Evolutionary conservation across 768 basidiomycete genomes (phyloP).

Genomic region (Boletus vermiculosoides): DNA sequence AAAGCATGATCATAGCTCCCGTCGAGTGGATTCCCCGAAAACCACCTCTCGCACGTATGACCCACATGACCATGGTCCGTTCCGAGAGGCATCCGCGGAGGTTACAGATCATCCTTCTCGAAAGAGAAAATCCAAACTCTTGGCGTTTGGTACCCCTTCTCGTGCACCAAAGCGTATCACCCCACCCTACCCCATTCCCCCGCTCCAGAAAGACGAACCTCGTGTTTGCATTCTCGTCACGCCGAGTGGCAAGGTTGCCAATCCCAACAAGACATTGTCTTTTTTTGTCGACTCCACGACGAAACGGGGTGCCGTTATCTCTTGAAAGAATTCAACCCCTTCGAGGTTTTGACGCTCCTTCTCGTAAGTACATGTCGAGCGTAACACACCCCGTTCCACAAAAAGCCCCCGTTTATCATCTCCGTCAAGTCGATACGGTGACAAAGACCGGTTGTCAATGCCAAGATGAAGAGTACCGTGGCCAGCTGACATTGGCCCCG

Average conservation of each 20-base stretch:
- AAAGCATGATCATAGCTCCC: not conserved
- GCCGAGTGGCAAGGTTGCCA: not conserved
- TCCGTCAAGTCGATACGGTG: not conserved
- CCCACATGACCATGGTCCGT: not conserved
- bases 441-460: not conserved
- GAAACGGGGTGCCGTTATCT: not conserved
- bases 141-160: not conserved
- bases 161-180: not conserved
- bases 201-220: not conserved
- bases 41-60: not conserved
- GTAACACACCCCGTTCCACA: not conserved
- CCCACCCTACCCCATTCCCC: not conserved
- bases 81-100: slow-evolving; percentile 6
- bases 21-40: slow-evolving; percentile 2
- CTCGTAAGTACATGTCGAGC: not conserved
- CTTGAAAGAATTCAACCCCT: not conserved
- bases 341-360: not conserved
- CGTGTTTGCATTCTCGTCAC: not conserved
- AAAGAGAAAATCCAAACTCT: not conserved
- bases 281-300: not conserved
- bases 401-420: not conserved
- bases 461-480: not conserved
- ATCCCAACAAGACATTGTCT: not conserved
- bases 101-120: too few species aligned
- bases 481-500: not conserved